phyloP scores from a whole-genome alignment of 2,329 filamentous ascomycete genomes.

The Furcasterigmium furcatum region DNA sequence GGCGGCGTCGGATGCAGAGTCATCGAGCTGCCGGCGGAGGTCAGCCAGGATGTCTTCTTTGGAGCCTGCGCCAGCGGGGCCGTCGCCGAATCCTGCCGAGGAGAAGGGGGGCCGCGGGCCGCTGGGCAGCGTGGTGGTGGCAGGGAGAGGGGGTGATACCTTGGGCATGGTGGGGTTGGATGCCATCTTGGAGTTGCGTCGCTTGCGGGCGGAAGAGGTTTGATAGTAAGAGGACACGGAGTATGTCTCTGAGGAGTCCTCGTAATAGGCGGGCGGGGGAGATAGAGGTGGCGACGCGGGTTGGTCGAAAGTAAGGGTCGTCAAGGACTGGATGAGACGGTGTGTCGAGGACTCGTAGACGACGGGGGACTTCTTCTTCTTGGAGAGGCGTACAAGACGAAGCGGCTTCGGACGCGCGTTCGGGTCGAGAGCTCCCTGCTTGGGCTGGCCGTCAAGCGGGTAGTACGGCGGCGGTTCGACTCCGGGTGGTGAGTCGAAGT shows the following conservation, averaged over 20 bases:
- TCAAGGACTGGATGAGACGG: slow-evolving; percentile 13
- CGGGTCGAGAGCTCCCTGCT: slow-evolving; percentile 6
- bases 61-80: not conserved
- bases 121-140: slow-evolving; percentile 1
- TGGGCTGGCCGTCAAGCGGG: slow-evolving; percentile 4
- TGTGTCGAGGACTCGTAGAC: slow-evolving; percentile 14
- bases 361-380: slow-evolving; percentile 16
- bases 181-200: not conserved
- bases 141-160: slow-evolving; percentile 4
- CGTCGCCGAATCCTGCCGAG: not conserved
- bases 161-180: slow-evolving; percentile 2
- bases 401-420: slow-evolving; percentile 10
- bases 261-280: not conserved
- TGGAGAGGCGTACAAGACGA: slow-evolving; percentile 14
- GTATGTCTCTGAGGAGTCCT: not conserved
- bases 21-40: slow-evolving; percentile 12
- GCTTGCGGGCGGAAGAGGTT: not conserved
- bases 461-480: slow-evolving; percentile 6
- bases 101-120: not conserved
- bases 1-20: slow-evolving; percentile 6
- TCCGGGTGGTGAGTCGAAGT: not conserved
- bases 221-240: not conserved
- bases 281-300: not conserved
- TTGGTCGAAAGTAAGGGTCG: not conserved
- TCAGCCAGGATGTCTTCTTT: slow-evolving; percentile 14